These are phyloP conservation scores for Waitea zeae DNA, from an alignment of 1,284 basidiomycete species.

Conservation along the genomic window DNA sequence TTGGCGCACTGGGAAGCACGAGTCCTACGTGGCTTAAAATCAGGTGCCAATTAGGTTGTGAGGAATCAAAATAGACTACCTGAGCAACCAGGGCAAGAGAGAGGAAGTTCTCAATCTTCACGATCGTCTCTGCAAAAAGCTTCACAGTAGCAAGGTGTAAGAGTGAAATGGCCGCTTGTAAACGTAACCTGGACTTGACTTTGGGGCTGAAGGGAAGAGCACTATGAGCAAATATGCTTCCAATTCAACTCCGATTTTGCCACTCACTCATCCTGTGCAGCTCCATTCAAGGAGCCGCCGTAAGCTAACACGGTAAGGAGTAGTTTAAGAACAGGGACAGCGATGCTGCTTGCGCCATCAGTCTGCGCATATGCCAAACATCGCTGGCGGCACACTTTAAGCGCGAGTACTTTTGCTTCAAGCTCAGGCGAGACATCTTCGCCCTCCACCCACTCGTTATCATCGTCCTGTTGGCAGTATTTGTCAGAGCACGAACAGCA, in stretches of 20 bases:
- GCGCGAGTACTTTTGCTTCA: slow-evolving; percentile 51
- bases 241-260: slow-evolving; percentile 1
- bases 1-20: slow-evolving; percentile 75
- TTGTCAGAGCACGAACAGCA: slow-evolving; percentile 1
- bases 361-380: slow-evolving; percentile 49
- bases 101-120: slow-evolving; percentile 39
- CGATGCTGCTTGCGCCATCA: slow-evolving; percentile 45
- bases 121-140: slow-evolving; percentile 43
- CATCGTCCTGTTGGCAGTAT: slow-evolving; percentile 29
- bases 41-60: no score
- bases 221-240: slow-evolving; percentile 3
- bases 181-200: slow-evolving; percentile 52
- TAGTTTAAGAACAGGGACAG: slow-evolving; percentile 61
- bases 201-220: slow-evolving; percentile 23
- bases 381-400: slow-evolving; percentile 71
- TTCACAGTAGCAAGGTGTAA: slow-evolving; percentile 63
- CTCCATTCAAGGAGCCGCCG: slow-evolving; percentile 43
- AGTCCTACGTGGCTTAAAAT: slow-evolving; percentile 36
- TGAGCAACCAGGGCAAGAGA: slow-evolving; percentile 64
- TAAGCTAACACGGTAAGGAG: slow-evolving; percentile 49
- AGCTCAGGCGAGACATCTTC: slow-evolving; percentile 35
- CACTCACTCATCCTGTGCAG: slow-evolving; percentile 49
- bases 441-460: slow-evolving; percentile 67
- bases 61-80: slow-evolving; percentile 20
- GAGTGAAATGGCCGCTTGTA: slow-evolving; percentile 70